Base-by-base conservation (phyloP, 202 grass and related monocot genomes). In the Zoysia matrella region DNA sequence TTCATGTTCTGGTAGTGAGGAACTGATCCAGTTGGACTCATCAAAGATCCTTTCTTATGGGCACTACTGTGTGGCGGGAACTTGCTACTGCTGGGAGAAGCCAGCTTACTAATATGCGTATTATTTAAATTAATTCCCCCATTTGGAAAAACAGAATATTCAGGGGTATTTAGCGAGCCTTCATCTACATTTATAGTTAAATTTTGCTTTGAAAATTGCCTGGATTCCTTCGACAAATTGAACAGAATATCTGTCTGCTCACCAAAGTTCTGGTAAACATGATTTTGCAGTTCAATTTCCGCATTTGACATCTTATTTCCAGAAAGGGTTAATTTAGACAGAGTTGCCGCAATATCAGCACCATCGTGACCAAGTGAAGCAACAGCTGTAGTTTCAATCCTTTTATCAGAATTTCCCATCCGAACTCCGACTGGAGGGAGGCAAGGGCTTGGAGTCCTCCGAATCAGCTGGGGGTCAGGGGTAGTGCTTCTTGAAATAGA, bases 381-480 rank as follows among this genome's bases (percentile, higher is more conserved):
- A 79, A 54, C 11, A 77, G 74, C 11, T 54, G 60, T 43, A 65
- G 47, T 89, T 74, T 82, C 84, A 63, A 82, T 70, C 22, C 72
- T 84, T 75, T 76, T 93, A 66, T 89, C 86, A 67, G 84, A 75
- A 70, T 84, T 83, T 55, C 63, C 81, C 85, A 88, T 95, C 65
- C 90, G 93, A 67, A 92, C 91, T 75, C 92, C 96, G 18, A 93
- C 92, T 60, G 96, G 96, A 83, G 96, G 92, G 74, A 98, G 92
- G 77, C 88, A 89, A 52, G 96, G 96, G 68, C 96, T 98, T 52
- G 96, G 92, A 73, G 85, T 77, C 75, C 92, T 91, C 60, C 78
- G 86, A 73, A 98, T 89, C 75, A 98, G 80, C 87, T 91, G 92
- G 44, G 87, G 92, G 53, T 98, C 92, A 56, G 96, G 92, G 41